Conservation (phyloP, 441 rosid species). For the Populus hybrid region DNA sequence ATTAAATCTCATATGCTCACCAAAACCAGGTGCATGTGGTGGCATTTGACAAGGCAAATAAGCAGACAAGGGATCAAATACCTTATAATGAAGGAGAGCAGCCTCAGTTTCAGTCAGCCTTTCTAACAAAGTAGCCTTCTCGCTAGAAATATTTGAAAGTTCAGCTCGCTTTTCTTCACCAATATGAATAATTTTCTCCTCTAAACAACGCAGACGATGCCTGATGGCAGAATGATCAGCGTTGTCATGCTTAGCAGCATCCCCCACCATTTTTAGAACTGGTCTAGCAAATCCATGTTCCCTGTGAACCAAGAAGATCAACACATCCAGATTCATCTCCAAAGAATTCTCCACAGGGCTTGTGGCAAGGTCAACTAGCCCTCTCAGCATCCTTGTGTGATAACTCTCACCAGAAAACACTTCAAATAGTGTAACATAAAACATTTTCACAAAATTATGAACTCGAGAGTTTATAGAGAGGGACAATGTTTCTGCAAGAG, state of each 20-base stretch:
- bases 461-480: conserved; percentile 53
- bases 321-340: conserved; percentile 62
- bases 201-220: conserved; percentile 57
- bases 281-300: conserved; percentile 58
- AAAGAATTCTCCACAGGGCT: conserved; percentile 43
- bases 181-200: conserved; percentile 53
- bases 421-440: conserved; percentile 56
- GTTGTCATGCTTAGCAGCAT: conserved; percentile 65
- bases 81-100: conserved; percentile 52
- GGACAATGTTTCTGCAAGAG: conserved; percentile 70
- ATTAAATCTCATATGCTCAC: conserved; percentile 1
- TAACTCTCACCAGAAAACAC: conserved; percentile 59
- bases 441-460: conserved; percentile 58
- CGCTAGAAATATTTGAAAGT: conserved; percentile 46
- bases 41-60: background rate
- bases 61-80: conserved; percentile 22
- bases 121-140: conserved; percentile 45
- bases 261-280: conserved; percentile 62
- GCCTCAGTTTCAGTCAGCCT: conserved; percentile 65
- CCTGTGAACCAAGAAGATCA: conserved; percentile 57
- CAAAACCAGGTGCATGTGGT: background rate
- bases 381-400: conserved; percentile 58
- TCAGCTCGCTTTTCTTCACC: conserved; percentile 58
- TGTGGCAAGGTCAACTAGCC: conserved; percentile 68
- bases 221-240: conserved; percentile 60